phyloP scores from a whole-genome alignment of 176 grass and related monocot genomes.

The Oryza glumipatula region DNA sequence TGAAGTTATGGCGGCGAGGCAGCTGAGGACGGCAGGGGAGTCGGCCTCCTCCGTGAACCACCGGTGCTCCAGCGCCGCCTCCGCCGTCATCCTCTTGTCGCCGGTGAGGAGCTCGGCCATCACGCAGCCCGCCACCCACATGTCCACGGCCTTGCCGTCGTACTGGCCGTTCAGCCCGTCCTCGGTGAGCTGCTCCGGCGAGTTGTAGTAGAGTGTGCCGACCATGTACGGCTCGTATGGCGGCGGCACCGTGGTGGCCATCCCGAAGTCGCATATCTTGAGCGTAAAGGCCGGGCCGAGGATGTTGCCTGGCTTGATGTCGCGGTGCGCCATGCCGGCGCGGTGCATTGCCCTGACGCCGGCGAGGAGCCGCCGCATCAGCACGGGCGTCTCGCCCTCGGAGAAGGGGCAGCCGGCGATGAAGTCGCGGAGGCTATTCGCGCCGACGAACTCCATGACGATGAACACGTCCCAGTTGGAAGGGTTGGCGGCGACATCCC shows the following conservation, averaged over 20 bases:
- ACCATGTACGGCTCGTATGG: background rate
- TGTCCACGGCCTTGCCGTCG: background rate
- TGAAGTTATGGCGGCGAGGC: background rate
- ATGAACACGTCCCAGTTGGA: background rate
- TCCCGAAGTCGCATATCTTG: background rate
- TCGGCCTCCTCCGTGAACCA: background rate
- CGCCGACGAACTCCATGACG: background rate
- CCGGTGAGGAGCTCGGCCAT: background rate
- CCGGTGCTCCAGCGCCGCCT: conserved; percentile 12
- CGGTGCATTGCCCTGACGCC: background rate
- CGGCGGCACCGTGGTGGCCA: background rate
- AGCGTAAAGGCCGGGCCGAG: background rate
- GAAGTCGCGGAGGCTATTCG: background rate
- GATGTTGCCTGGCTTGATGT: background rate
- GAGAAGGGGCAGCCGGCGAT: background rate
- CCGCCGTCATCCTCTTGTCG: background rate
- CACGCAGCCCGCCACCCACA: background rate
- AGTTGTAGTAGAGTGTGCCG: background rate
- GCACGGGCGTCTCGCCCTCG: background rate
- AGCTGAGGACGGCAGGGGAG: background rate
- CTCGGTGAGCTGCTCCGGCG: background rate
- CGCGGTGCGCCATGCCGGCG: background rate
- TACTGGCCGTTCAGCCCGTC: background rate
- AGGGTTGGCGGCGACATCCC: background rate
- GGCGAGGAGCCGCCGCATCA: background rate